Evolutionary conservation across 148 eudicot species (phyloP), one percentile per base, ranked within the genome.

Genomic region (Mesembryanthemum crystallinum): DNA sequence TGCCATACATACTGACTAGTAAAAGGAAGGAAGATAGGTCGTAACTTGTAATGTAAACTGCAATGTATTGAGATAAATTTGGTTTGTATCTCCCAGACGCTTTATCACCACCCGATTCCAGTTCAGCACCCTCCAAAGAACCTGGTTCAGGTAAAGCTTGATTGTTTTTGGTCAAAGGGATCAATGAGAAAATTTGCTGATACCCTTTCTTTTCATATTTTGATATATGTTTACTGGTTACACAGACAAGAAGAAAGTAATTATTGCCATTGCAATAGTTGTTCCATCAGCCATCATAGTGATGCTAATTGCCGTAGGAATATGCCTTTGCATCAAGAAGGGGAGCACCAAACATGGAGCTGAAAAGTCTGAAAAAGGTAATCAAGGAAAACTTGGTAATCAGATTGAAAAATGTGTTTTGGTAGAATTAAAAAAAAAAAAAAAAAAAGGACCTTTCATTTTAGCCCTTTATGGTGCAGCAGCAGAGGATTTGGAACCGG

Each of bases 161-260:
- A 45, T 45, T 14, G 12, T 45, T 45, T 45, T 45, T 1, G 15
- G 51, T 45, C 51, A 45, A 4, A 8, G 51, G 15, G 51, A 45
- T 45, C 14, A 14, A 12, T 57, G 1, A 20, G 7, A 15, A 21
- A 20, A 1, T 5, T 57, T 17, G 1, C 3, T 57, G 61, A 57
- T n/a, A 58, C 15, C 25, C 15, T 24, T n/a, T 58, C 21, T 58
- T 0, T 4, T 58, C 8, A 20, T 58, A 0, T 58, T 7, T 58
- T n/a, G 21, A 20, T 18, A 4, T 5, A 5, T 7, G 7, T 24
- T 21, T 58, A 4, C 8, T 59, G 28, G 21, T 24, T 23, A 9
- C 30, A 32, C 42, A 76, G 79, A 54, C 10, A 76, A 76, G 33
- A 45, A 39, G 24, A 57, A 54, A 8, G 30, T 76, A 3, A 58